These are phyloP conservation scores for Graphiopsis chlorocephala DNA, from an alignment of 2,329 filamentous ascomycete genomes.

Conservation along the genomic window DNA sequence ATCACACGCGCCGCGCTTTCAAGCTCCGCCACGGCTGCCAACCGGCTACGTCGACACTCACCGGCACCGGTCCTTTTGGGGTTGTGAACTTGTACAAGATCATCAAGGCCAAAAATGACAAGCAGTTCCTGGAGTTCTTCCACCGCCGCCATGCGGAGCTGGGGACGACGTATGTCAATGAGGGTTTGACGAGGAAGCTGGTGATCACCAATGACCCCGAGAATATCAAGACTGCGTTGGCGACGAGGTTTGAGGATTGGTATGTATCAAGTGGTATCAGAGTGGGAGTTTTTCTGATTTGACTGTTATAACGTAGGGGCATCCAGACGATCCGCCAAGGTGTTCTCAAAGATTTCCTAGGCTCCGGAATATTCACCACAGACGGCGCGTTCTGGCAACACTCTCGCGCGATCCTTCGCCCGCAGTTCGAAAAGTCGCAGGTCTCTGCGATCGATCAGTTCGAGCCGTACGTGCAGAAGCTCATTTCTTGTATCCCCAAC, in stretches of 20 bases:
- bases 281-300: not conserved
- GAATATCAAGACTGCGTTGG: slow-evolving; percentile 42
- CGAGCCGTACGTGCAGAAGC: slow-evolving; percentile 54
- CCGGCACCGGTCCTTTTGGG: not conserved
- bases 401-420: slow-evolving; percentile 42
- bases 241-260: slow-evolving; percentile 42
- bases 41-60: not conserved
- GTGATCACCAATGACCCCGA: slow-evolving; percentile 35
- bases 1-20: slow-evolving; percentile 5
- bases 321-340: slow-evolving; percentile 9
- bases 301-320: not conserved
- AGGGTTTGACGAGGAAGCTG: not conserved
- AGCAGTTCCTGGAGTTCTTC: not conserved
- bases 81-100: not conserved
- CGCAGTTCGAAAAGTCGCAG: slow-evolving; percentile 50
- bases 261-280: not conserved
- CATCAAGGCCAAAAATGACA: slow-evolving; percentile 5
- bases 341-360: slow-evolving; percentile 26
- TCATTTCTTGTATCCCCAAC: slow-evolving; percentile 55
- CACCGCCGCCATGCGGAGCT: not conserved
- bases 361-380: slow-evolving; percentile 39
- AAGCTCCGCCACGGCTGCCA: slow-evolving; percentile 10
- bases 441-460: slow-evolving; percentile 54
- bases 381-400: slow-evolving; percentile 36
- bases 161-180: not conserved